A percentile compares a stretch with the other conserved stretches of the same genome.
These are phyloP conservation scores for Vaccinium corymbosum DNA, from an alignment of 148 eudicot genomes.

Conservation along the genomic window DNA sequence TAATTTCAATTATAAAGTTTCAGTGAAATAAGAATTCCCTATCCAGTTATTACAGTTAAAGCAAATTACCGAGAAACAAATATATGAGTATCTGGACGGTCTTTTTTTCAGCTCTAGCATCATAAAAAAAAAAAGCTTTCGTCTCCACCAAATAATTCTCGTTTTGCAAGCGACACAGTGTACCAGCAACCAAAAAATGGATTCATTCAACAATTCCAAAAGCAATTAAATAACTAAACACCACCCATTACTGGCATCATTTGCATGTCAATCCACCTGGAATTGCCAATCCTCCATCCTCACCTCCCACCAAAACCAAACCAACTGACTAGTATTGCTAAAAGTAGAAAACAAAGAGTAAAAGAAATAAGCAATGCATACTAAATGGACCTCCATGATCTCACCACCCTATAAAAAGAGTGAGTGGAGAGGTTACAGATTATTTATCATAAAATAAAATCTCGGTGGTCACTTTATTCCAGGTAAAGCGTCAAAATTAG, in stretches of 20 bases:
- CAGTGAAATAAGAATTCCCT: no score
- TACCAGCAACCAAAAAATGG: background rate
- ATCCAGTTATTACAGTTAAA: no score
- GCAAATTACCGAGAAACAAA: no score
- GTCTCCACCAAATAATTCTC: background rate
- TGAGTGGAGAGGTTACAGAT: no score
- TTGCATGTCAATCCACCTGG: conserved; percentile 1
- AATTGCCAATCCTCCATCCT: background rate
- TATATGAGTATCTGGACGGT: background rate
- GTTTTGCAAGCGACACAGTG: background rate
- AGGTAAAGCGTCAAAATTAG: no score
- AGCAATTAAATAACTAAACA: background rate
- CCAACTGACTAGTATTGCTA: background rate
- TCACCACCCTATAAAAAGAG: no score
- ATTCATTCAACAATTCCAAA: background rate
- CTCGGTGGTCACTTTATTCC: no score
- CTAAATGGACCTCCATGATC: no score
- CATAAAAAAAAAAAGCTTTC: background rate
- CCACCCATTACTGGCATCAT: background rate
- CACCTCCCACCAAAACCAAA: background rate
- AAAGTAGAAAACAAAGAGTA: no score
- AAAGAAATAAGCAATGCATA: no score
- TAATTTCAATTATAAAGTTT: no score
- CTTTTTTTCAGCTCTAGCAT: background rate
- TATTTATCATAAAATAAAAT: no score